phyloP scores from a whole-genome alignment of 176 grass and related monocot genomes.

The Triticum timopheevii region DNA sequence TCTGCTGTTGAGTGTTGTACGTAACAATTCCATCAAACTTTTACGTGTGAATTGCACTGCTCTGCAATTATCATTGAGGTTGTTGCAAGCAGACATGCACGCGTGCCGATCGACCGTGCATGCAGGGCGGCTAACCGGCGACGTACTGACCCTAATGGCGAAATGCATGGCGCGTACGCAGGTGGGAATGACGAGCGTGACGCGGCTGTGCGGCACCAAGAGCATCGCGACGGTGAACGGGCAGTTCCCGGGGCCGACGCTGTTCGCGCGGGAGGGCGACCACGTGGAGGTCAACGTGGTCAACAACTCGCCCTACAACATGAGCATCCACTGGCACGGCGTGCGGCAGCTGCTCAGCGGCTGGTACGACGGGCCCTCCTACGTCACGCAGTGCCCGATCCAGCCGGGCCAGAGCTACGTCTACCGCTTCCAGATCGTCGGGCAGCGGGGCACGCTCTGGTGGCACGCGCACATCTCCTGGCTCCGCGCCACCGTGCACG shows the following conservation, averaged over 20 bases:
- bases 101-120: too few relatives aligned
- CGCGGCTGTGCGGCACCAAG: conserved; percentile 67
- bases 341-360: conserved; percentile 66
- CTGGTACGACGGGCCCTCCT: conserved; percentile 73
- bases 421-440: conserved; percentile 49
- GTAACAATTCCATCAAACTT: too few relatives aligned
- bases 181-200: conserved; percentile 63
- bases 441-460: conserved; percentile 86
- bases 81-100: too few relatives aligned
- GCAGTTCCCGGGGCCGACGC: conserved; percentile 61
- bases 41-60: too few relatives aligned
- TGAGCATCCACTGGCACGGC: conserved; percentile 81
- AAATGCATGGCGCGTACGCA: background rate
- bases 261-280: conserved; percentile 72
- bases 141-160: too few relatives aligned
- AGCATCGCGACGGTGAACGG: conserved; percentile 89
- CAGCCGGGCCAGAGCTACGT: conserved; percentile 57
- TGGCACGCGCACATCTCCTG: conserved; percentile 92
- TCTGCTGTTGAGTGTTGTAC: too few relatives aligned
- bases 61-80: too few relatives aligned
- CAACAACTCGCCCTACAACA: conserved; percentile 69
- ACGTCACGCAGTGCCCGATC: conserved; percentile 89
- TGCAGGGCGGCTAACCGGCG: too few relatives aligned
- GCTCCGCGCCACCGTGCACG: conserved; percentile 77
- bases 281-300: conserved; percentile 59